Conservation (phyloP, 1,284 basidiomycete species). For the Macrocystidia cucumis region DNA sequence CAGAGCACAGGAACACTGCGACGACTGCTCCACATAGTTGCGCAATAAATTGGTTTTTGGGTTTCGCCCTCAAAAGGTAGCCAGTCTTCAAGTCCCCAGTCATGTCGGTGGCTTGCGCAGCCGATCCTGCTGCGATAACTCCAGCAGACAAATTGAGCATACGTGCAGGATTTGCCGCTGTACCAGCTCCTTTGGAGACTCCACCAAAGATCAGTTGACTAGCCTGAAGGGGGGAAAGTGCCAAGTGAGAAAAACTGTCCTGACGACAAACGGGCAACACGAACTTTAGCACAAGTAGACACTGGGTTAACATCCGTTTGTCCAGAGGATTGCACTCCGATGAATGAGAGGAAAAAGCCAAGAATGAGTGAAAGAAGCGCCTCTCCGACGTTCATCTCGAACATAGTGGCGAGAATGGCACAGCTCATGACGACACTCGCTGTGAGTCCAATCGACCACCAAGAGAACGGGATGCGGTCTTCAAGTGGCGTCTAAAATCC, state of each 20-base stretch:
- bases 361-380: conserved; percentile 48
- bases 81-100: conserved; percentile 69
- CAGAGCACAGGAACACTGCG: conserved; percentile 48
- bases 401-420: conserved; percentile 47
- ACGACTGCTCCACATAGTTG: conserved; percentile 51
- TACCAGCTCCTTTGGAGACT: conserved; percentile 38
- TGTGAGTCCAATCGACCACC: conserved; percentile 48
- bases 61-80: conserved; percentile 61
- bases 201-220: conserved; percentile 59
- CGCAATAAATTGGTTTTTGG: conserved; percentile 59
- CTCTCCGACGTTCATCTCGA: conserved; percentile 52
- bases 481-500: conserved; percentile 27
- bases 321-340: conserved; percentile 56
- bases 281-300: conserved; percentile 45
- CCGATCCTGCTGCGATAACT: conserved; percentile 50
- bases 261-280: conserved; percentile 4
- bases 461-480: conserved; percentile 48
- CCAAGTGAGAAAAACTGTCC: neutral
- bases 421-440: conserved; percentile 44
- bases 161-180: conserved; percentile 29
- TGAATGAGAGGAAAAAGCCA: conserved; percentile 64
- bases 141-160: conserved; percentile 55
- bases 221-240: conserved; percentile 23
- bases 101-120: conserved; percentile 62
- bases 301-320: conserved; percentile 55